phyloP scores from a whole-genome alignment of 805 yeast genomes.

The Ogataea chonburiensis region DNA sequence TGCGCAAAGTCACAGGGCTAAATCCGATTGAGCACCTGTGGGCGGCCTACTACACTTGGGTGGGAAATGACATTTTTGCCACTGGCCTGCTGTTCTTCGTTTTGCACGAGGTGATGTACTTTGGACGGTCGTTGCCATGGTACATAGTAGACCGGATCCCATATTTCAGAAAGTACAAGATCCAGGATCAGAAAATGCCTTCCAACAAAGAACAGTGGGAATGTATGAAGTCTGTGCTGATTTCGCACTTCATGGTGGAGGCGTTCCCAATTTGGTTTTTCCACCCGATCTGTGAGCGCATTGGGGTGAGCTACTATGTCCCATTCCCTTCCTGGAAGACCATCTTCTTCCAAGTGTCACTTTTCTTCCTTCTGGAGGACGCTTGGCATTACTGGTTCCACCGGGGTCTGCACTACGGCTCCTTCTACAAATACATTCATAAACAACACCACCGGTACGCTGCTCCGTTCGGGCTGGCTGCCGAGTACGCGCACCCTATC shows the following conservation, averaged over 20 bases:
- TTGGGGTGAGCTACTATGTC: conserved; percentile 75
- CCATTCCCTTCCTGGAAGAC: conserved; percentile 76
- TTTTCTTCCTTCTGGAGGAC: conserved; percentile 87
- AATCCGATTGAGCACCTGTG: conserved; percentile 66
- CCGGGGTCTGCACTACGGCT: conserved; percentile 83
- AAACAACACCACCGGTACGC: conserved; percentile 98
- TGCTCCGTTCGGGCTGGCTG: conserved; percentile 96
- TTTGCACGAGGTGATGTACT: conserved; percentile 85
- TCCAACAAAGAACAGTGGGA: conserved; percentile 85
- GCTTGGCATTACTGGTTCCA: conserved; percentile 98
- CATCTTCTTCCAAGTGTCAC: conserved; percentile 62
- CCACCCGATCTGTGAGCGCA: conserved; percentile 83
- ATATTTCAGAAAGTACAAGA: conserved; percentile 80
- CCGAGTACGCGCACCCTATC: conserved; percentile 96
- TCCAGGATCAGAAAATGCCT: conserved; percentile 85
- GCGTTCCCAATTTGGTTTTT: conserved; percentile 96
- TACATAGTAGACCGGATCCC: conserved; percentile 81
- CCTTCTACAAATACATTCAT: conserved; percentile 89
- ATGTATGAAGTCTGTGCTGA: conserved; percentile 80
- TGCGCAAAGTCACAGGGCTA: conserved; percentile 34
- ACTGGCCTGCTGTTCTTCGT: conserved; percentile 84
- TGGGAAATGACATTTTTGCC: conserved; percentile 86
- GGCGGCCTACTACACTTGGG: conserved; percentile 86
- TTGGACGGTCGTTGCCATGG: conserved; percentile 94
- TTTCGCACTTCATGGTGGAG: conserved; percentile 88